These are phyloP conservation scores for Candida montana DNA, from an alignment of 805 yeast genomes.

Conservation along the genomic window DNA sequence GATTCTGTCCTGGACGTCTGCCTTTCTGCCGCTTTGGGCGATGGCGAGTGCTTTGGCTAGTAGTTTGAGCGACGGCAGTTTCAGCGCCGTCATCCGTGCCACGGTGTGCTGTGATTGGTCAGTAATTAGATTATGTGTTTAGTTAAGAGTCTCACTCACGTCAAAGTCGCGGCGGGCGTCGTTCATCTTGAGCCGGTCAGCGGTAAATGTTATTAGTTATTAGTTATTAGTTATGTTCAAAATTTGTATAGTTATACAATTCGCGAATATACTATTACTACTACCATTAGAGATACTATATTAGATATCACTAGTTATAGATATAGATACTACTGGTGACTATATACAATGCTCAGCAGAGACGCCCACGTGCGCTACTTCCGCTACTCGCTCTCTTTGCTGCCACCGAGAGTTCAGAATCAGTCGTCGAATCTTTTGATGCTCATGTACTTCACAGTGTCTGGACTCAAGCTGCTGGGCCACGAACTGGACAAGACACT, in stretches of 20 bases:
- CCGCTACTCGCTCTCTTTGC: neutral
- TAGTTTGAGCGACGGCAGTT: conserved; percentile 48
- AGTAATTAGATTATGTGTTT: too few species aligned
- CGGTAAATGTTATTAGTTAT: too few species aligned
- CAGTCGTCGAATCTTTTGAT: neutral
- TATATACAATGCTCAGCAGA: neutral
- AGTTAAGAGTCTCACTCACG: too few species aligned
- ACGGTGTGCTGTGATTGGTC: neutral
- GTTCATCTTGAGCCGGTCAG: too few species aligned
- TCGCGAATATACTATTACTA: too few species aligned
- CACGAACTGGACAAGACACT: neutral
- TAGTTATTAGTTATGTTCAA: too few species aligned
- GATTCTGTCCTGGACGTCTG: conserved; percentile 52
- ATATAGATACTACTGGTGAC: too few species aligned
- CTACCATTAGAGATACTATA: too few species aligned
- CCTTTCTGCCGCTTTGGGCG: conserved; percentile 53
- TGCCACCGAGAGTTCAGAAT: neutral
- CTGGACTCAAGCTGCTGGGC: neutral
- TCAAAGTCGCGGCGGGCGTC: too few species aligned
- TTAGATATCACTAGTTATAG: too few species aligned
- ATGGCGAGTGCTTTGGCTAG: conserved; percentile 47
- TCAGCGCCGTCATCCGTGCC: conserved; percentile 16
- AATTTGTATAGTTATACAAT: too few species aligned
- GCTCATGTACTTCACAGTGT: neutral
- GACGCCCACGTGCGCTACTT: neutral